A percentile compares a stretch with the other conserved stretches of the same genome.
phyloP scores from a whole-genome alignment of 2,329 filamentous ascomycete genomes.

The Fusarium transvaalense region DNA sequence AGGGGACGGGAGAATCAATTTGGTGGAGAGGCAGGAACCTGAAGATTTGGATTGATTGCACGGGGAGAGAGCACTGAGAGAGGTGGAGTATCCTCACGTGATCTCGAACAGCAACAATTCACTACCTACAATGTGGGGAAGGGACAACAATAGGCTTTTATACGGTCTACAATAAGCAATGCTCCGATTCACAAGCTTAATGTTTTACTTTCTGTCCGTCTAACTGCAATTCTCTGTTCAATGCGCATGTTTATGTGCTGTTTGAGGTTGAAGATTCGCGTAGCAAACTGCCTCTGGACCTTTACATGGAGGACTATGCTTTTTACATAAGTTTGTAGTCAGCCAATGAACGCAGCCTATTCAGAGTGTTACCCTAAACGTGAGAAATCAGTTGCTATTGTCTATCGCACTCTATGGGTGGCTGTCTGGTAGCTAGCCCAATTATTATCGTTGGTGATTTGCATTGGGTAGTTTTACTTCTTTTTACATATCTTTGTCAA shows the following conservation, averaged over 20 bases:
- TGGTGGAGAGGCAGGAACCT: slow-evolving; percentile 53
- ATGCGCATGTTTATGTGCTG: not conserved
- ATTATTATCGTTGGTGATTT: not conserved
- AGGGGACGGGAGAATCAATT: slow-evolving; percentile 51
- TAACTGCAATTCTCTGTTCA: not conserved
- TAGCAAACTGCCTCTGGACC: not conserved
- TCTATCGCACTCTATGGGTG: not conserved
- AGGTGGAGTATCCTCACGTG: slow-evolving; percentile 38
- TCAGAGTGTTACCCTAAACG: slow-evolving; percentile 23
- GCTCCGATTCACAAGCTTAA: not conserved
- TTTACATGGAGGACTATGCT: not conserved
- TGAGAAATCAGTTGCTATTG: not conserved
- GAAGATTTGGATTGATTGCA: slow-evolving; percentile 56
- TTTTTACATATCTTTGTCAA: too few species aligned
- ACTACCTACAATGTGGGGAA: not conserved
- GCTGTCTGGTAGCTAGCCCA: not conserved
- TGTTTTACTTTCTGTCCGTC: not conserved
- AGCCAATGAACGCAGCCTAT: slow-evolving; percentile 20
- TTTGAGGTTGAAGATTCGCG: not conserved
- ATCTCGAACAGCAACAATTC: not conserved
- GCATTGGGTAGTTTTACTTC: not conserved
- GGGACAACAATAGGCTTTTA: not conserved
- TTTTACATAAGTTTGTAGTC: not conserved
- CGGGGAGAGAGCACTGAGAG: slow-evolving; percentile 38
- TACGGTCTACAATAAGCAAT: not conserved